Evolutionary conservation across 305 asterid species (phyloP).

Genomic region (Stenogyne calaminthoides): DNA sequence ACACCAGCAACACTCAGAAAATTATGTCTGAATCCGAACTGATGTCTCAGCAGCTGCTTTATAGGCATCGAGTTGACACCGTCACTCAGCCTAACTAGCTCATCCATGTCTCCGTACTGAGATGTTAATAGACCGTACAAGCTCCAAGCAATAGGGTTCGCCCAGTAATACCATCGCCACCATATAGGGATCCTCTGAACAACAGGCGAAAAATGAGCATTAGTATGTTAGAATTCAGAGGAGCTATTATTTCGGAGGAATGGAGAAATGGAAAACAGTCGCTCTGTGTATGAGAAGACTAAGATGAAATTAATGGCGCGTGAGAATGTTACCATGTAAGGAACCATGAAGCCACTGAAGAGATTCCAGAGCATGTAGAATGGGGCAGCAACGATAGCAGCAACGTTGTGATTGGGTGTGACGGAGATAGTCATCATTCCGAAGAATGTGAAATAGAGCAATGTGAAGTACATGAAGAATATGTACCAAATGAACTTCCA

Average conservation of each 20-base stretch:
- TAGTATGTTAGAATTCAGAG: not conserved
- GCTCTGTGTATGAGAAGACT: not conserved
- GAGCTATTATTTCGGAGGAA: not conserved
- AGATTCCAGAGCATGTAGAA: conserved; percentile 85
- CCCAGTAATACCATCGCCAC: conserved; percentile 98
- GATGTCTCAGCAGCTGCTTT: conserved; percentile 50
- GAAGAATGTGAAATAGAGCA: conserved; percentile 76
- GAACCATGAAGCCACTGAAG: conserved; percentile 80
- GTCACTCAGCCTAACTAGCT: conserved; percentile 48
- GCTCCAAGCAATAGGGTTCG: conserved; percentile 81
- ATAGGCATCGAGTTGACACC: conserved; percentile 48
- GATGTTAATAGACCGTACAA: conserved; percentile 75
- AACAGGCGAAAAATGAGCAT: not conserved
- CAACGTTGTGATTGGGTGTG: conserved; percentile 78
- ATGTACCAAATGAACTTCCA: conserved; percentile 69
- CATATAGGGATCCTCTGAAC: conserved; percentile 78
- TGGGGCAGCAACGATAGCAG: conserved; percentile 71
- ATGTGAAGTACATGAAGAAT: conserved; percentile 74
- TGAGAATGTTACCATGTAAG: conserved; percentile 52
- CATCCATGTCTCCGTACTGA: conserved; percentile 65
- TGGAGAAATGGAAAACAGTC: not conserved
- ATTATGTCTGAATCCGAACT: conserved; percentile 70
- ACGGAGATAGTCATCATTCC: conserved; percentile 82
- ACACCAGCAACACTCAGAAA: conserved; percentile 59
- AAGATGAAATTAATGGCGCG: not conserved